A percentile compares a stretch with the other conserved stretches of the same genome.
phyloP scores from a whole-genome alignment of 2,329 filamentous ascomycete genomes.

The Aureobasidium mangrovei region DNA sequence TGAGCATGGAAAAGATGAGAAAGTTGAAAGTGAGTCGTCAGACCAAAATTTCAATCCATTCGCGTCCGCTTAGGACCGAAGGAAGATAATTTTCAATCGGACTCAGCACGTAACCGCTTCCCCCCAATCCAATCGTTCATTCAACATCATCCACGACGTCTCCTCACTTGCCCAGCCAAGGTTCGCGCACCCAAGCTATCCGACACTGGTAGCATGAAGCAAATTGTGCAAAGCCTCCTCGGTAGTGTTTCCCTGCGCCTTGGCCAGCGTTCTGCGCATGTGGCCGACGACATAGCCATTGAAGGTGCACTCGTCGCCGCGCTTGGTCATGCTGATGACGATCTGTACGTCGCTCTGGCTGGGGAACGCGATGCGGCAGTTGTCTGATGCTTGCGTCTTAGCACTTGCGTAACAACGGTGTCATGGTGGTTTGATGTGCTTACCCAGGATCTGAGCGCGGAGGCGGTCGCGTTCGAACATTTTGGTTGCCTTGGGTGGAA shows the following conservation, averaged over 20 bases:
- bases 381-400: not conserved
- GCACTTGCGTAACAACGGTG: no score
- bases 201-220: not conserved
- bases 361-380: not conserved
- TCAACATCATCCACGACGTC: constrained; percentile 46
- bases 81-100: constrained; percentile 56
- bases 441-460: no score
- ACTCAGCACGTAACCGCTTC: constrained; percentile 33
- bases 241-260: not conserved
- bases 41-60: no score
- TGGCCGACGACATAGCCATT: not conserved
- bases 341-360: not conserved
- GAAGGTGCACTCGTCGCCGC: not conserved
- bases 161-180: constrained; percentile 72
- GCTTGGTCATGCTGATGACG: not conserved
- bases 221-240: not conserved
- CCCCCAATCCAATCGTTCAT: no score
- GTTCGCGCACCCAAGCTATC: constrained; percentile 38
- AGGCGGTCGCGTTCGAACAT: no score
- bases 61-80: no score
- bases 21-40: no score
- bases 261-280: not conserved
- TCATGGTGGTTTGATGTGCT: no score
- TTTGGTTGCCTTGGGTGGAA: no score
- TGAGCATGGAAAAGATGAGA: not conserved